A percentile compares a stretch with the other conserved stretches of the same genome.
phyloP scores from a whole-genome alignment of 2,329 filamentous ascomycete species.

The Neopestalotiopsis sp. region DNA sequence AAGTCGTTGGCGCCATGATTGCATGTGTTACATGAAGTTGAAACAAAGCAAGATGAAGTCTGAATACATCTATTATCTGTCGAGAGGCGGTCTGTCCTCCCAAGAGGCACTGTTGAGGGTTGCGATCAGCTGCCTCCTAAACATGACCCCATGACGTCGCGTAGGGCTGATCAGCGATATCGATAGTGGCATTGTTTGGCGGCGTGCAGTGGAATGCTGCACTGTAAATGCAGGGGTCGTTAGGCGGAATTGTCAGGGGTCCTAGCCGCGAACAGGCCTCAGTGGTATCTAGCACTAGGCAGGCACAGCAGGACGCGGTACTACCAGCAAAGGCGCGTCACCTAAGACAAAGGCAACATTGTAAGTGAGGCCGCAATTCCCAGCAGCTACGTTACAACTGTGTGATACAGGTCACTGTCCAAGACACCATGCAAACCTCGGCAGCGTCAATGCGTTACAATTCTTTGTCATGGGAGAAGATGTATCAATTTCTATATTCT shows the following conservation, averaged over 20 bases:
- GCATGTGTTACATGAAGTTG: not conserved
- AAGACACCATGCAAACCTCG: no score
- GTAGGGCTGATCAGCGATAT: conserved; percentile 9
- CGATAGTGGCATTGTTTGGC: not conserved
- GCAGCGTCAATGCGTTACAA: no score
- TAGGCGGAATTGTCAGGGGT: not conserved
- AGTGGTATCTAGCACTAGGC: no score
- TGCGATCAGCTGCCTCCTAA: not conserved
- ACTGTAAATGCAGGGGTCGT: conserved; percentile 3
- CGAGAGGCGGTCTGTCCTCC: not conserved
- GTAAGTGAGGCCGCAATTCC: not conserved
- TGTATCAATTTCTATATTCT: conserved; percentile 10
- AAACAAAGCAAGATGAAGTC: not conserved
- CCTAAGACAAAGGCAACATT: not conserved
- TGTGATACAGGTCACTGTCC: not conserved
- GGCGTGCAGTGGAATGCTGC: not conserved
- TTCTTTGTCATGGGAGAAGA: no score
- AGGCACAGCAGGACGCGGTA: no score
- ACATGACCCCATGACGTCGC: conserved; percentile 8
- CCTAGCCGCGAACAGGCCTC: not conserved
- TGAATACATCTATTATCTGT: not conserved
- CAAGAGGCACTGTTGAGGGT: not conserved
- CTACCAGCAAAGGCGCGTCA: not conserved
- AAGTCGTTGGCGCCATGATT: conserved; percentile 33
- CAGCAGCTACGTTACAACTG: not conserved